Conservation (phyloP, 164 flowering plant species). For the Aristolochia californica region DNA sequence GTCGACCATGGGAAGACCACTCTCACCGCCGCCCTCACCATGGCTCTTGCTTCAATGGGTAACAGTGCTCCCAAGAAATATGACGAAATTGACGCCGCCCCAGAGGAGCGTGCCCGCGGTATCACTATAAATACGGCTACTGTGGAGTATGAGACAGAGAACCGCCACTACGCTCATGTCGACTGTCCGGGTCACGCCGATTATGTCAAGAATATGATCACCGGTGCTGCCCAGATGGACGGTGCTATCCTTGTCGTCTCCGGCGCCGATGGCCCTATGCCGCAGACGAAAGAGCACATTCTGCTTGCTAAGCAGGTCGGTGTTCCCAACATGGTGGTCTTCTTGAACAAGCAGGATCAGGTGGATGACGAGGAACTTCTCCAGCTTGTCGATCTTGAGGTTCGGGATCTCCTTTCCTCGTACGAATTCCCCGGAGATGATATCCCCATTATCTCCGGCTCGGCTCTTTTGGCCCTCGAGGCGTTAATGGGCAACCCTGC, state of each 20-base stretch:
- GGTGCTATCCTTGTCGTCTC: constrained; percentile 29
- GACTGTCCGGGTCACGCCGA: constrained; percentile 32
- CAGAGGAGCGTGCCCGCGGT: constrained; percentile 27
- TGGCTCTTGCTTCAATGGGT: constrained; percentile 28
- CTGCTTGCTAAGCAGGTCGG: constrained; percentile 31
- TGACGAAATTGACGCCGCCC: constrained; percentile 31
- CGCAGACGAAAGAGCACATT: constrained; percentile 31
- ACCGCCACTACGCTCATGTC: constrained; percentile 26
- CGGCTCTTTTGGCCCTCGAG: constrained; percentile 25
- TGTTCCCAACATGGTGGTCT: constrained; percentile 32
- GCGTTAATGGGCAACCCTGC: constrained; percentile 25
- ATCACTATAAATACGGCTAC: constrained; percentile 31
- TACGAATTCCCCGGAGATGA: constrained; percentile 34
- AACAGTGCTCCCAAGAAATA: constrained; percentile 28
- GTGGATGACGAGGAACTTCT: constrained; percentile 30
- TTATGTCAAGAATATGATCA: constrained; percentile 26
- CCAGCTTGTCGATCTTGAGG: constrained; percentile 26
- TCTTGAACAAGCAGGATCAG: constrained; percentile 30
- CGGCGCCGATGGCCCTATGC: constrained; percentile 32
- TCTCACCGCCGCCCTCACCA: constrained; percentile 27
- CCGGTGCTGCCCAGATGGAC: constrained; percentile 29
- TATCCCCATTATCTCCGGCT: constrained; percentile 27
- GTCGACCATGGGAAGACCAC: constrained; percentile 36
- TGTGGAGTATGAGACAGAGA: constrained; percentile 31
- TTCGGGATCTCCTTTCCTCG: constrained; percentile 21